A percentile compares a stretch with the other conserved stretches of the same genome.
Evolutionary conservation across 2,329 filamentous ascomycete genomes (phyloP).

Genomic region (Chrysosporium keratinophilum): DNA sequence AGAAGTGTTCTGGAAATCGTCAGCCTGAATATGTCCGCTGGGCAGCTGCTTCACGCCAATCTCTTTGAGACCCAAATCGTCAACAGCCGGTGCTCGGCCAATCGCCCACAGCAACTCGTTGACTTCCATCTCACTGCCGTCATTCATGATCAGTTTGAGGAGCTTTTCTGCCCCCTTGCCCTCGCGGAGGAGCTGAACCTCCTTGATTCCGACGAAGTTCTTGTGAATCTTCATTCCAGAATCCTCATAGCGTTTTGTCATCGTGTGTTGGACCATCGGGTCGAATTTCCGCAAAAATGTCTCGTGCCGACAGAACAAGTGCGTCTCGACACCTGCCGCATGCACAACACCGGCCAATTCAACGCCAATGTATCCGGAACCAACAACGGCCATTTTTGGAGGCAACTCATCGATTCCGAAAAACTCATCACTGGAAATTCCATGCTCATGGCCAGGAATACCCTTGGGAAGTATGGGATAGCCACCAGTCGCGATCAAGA

Average conservation of each 20-base stretch:
- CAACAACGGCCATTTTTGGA: slow-evolving; percentile 42
- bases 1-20: slow-evolving; percentile 43
- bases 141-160: slow-evolving; percentile 36
- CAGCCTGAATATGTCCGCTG: slow-evolving; percentile 37
- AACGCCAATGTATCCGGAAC: slow-evolving; percentile 44
- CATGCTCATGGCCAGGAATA: slow-evolving; percentile 39
- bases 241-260: slow-evolving; percentile 43
- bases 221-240: slow-evolving; percentile 41
- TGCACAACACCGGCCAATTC: slow-evolving; percentile 44
- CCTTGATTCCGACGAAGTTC: slow-evolving; percentile 38
- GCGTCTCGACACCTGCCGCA: slow-evolving; percentile 41
- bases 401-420: slow-evolving; percentile 43
- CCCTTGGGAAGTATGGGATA: slow-evolving; percentile 35
- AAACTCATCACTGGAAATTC: slow-evolving; percentile 44
- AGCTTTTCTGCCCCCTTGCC: slow-evolving; percentile 39
- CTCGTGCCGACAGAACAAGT: slow-evolving; percentile 42
- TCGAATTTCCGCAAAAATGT: slow-evolving; percentile 43
- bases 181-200: slow-evolving; percentile 37
- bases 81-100: slow-evolving; percentile 38
- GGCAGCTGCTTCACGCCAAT: slow-evolving; percentile 34
- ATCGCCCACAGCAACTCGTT: slow-evolving; percentile 45
- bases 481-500: slow-evolving; percentile 41
- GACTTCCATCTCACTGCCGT: slow-evolving; percentile 36
- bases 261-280: slow-evolving; percentile 43
- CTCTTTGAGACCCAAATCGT: slow-evolving; percentile 34